These are phyloP conservation scores for Coemansia interrupta DNA, from an alignment of 192 early-diverging fungal genomes.

Conservation along the genomic window DNA sequence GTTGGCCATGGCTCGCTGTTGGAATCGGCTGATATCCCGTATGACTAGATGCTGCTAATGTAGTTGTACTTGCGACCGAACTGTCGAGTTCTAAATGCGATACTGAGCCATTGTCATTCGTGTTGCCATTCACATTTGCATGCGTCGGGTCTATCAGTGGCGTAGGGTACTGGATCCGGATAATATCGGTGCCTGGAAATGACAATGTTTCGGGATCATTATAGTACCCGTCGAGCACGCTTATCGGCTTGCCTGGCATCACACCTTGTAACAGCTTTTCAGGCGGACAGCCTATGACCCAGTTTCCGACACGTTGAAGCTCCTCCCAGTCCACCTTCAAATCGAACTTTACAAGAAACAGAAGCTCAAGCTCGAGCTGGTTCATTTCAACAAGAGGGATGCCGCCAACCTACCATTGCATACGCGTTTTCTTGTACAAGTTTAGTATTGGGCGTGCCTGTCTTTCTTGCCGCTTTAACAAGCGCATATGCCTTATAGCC, in stretches of 20 bases:
- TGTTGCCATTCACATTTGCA: neutral
- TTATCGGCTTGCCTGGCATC: neutral
- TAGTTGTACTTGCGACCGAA: neutral
- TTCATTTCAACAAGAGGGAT: slow-evolving; percentile 68
- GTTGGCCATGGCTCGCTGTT: neutral
- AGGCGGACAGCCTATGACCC: slow-evolving; percentile 43
- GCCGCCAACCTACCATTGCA: slow-evolving; percentile 61
- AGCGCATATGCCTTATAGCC: too few species aligned
- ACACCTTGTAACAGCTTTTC: neutral
- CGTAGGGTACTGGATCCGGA: slow-evolving; percentile 5
- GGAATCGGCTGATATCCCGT: neutral
- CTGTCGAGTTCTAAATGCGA: neutral
- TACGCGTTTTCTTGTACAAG: too few species aligned
- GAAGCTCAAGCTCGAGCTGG: slow-evolving; percentile 69
- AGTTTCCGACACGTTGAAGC: slow-evolving; percentile 61
- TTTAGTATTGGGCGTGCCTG: too few species aligned
- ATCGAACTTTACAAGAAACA: slow-evolving; percentile 69
- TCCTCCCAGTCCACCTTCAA: slow-evolving; percentile 61
- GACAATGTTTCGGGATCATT: slow-evolving; percentile 8
- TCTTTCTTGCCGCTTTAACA: neutral
- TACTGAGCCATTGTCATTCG: neutral
- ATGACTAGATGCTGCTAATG: neutral
- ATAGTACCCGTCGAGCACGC: slow-evolving; percentile 22
- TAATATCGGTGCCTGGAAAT: neutral
- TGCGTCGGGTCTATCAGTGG: slow-evolving; percentile 2